phyloP scores from a whole-genome alignment of 495 filamentous ascomycete species.

The Jackrogersella multiformis region DNA sequence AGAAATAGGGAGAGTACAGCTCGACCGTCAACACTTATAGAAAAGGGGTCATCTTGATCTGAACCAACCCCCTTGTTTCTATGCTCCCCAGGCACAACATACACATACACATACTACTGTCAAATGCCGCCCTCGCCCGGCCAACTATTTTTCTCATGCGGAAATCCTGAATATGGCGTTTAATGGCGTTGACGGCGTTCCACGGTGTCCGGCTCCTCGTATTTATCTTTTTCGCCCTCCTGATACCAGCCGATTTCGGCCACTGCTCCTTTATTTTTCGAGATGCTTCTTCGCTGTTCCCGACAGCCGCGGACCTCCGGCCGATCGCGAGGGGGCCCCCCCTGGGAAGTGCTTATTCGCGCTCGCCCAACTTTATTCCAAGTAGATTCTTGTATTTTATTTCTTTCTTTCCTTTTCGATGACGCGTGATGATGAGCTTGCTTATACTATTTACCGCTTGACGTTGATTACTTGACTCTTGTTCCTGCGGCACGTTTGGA shows the following conservation, averaged over 20 bases:
- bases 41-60: background rate
- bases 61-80: background rate
- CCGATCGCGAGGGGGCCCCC: background rate
- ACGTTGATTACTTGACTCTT: constrained; percentile 1
- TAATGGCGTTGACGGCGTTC: constrained; percentile 41
- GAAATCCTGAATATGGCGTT: constrained; percentile 30
- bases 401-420: background rate
- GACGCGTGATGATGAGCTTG: background rate
- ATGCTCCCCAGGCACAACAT: background rate
- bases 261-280: constrained; percentile 1
- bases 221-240: constrained; percentile 9
- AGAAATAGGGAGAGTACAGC: constrained; percentile 60
- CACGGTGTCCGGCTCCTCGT: constrained; percentile 26
- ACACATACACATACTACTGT: constrained; percentile 1
- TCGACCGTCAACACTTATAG: background rate
- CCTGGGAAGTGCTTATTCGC: background rate
- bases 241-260: constrained; percentile 38
- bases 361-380: background rate
- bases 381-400: constrained; percentile 4
- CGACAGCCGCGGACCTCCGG: background rate
- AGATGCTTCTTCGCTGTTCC: background rate
- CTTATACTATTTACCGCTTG: background rate
- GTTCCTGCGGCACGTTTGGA: background rate
- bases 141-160: constrained; percentile 15
- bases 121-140: constrained; percentile 10